Evolutionary conservation across 1,139 yeast genomes (phyloP).

Genomic region (Pichia sp.): DNA sequence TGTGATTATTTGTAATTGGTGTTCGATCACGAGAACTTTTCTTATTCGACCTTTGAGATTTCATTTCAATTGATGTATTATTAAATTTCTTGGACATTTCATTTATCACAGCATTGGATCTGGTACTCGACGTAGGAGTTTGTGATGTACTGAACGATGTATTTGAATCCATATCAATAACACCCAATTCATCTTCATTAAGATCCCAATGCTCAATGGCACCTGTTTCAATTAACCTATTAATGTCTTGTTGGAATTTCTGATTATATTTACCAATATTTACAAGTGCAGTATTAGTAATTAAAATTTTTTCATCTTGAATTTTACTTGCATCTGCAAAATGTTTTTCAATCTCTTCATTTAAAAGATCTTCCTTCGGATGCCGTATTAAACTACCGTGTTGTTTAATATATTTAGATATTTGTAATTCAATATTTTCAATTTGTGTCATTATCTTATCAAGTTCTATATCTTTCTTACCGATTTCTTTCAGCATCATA

Average conservation of each 20-base stretch:
- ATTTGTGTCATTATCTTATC: slow-evolving; percentile 63
- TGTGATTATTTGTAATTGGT: slow-evolving; percentile 6
- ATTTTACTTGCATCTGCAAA: slow-evolving; percentile 51
- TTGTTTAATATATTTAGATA: slow-evolving; percentile 76
- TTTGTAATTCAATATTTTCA: slow-evolving; percentile 64
- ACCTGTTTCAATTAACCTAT: slow-evolving; percentile 73
- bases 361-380: slow-evolving; percentile 72
- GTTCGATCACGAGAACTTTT: slow-evolving; percentile 11
- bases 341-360: slow-evolving; percentile 64
- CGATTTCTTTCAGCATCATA: slow-evolving; percentile 72
- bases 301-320: slow-evolving; percentile 70
- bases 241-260: slow-evolving; percentile 68
- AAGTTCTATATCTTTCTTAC: slow-evolving; percentile 59
- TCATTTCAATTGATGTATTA: slow-evolving; percentile 7
- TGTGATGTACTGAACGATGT: not conserved
- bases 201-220: slow-evolving; percentile 48
- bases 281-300: slow-evolving; percentile 80
- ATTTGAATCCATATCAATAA: not conserved
- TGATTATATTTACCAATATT: slow-evolving; percentile 67
- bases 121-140: not conserved
- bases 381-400: slow-evolving; percentile 77
- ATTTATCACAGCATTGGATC: not conserved
- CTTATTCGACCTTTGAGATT: slow-evolving; percentile 1
- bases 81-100: slow-evolving; percentile 5
- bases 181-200: slow-evolving; percentile 9